A percentile compares a stretch with the other conserved stretches of the same genome.
phyloP scores from a whole-genome alignment of 139 green algal genomes.

The Penium margaritaceum region DNA sequence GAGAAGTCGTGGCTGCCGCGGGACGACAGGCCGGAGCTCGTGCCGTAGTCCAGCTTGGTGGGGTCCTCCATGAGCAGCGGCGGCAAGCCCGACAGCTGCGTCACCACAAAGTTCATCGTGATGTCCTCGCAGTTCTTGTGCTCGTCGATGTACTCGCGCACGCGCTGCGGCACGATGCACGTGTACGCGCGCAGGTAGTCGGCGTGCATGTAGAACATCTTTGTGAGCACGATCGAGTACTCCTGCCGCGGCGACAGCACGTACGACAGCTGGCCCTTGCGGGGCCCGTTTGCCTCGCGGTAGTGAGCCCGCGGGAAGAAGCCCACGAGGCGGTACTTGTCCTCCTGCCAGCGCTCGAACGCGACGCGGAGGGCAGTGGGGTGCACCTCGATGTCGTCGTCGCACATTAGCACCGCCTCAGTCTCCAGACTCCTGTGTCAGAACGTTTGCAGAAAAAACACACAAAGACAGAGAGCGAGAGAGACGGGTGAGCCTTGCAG shows the following conservation, averaged over 20 bases:
- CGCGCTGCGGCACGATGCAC: conserved; percentile 10
- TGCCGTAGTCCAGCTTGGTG: conserved; percentile 15
- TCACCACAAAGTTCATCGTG: conserved; percentile 36
- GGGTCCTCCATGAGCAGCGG: conserved; percentile 29
- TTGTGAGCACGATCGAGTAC: conserved; percentile 39
- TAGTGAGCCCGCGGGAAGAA: conserved; percentile 39
- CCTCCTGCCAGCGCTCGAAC: conserved; percentile 19
- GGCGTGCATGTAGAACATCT: conserved; percentile 33
- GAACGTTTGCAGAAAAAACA: neutral
- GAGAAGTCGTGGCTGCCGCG: conserved; percentile 2
- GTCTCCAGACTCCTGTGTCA: conserved; percentile 3
- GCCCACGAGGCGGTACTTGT: conserved; percentile 29
- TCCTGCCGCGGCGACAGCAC: conserved; percentile 15
- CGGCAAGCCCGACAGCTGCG: conserved; percentile 23
- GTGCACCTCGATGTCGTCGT: conserved; percentile 29
- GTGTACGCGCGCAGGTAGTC: conserved; percentile 39
- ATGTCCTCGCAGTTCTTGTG: conserved; percentile 42
- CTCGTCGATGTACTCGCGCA: conserved; percentile 30
- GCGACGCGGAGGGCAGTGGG: conserved; percentile 6
- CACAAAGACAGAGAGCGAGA: neutral
- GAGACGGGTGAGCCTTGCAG: neutral
- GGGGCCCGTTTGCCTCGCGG: conserved; percentile 2
- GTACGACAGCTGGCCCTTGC: conserved; percentile 3
- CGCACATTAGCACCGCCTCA: conserved; percentile 24
- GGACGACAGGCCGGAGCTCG: conserved; percentile 2